A percentile compares a stretch with the other conserved stretches of the same genome.
phyloP scores from a whole-genome alignment of 192 early-diverging fungal species.

The Rhizoclosmatium globosum region DNA sequence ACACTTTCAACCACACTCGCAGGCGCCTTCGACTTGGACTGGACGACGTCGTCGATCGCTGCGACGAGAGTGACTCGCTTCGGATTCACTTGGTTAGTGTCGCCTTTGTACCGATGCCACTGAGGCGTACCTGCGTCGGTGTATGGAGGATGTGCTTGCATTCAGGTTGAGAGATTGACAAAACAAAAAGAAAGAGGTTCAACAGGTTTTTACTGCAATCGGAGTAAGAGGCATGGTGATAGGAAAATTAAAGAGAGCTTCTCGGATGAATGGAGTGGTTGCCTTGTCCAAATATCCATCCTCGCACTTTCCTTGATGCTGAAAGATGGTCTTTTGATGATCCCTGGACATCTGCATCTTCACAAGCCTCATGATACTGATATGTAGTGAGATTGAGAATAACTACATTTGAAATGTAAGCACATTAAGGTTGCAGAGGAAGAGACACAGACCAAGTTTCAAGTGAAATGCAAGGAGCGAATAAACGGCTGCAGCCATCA shows the following conservation, averaged over 20 bases:
- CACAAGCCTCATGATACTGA: neutral
- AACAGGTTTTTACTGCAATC: neutral
- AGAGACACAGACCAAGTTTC: neutral
- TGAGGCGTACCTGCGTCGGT: too few species aligned
- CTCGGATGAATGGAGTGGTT: neutral
- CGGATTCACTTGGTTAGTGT: too few species aligned
- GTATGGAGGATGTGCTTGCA: too few species aligned
- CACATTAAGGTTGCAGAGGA: too few species aligned
- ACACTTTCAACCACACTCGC: too few species aligned
- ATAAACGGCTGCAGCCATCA: neutral
- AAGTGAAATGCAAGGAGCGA: slow-evolving; percentile 7
- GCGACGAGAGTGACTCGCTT: neutral
- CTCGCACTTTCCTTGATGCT: neutral
- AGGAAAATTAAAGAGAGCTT: neutral
- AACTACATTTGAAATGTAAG: neutral
- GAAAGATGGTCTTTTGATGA: neutral
- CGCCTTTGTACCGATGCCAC: too few species aligned
- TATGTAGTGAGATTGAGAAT: slow-evolving; percentile 14
- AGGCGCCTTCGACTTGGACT: neutral
- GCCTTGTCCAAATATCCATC: neutral
- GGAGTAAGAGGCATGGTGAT: neutral
- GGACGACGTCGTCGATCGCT: neutral
- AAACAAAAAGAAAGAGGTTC: too few species aligned
- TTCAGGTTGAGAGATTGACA: too few species aligned
- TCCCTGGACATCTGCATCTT: neutral